phyloP scores from a whole-genome alignment of 805 yeast species.

The Wickerhamomyces rabaulensis region DNA sequence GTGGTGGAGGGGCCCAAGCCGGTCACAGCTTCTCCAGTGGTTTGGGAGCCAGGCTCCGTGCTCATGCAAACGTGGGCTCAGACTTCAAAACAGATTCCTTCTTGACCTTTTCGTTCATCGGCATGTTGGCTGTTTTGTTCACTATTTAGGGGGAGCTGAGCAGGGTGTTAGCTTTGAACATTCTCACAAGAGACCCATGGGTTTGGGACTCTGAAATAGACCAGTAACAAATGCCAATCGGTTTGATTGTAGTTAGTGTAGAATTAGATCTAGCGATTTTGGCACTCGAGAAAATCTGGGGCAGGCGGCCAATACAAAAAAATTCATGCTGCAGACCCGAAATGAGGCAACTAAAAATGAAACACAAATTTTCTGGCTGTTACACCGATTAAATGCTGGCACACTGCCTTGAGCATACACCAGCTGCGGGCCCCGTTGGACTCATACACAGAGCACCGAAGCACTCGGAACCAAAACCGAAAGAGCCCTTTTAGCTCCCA shows the following conservation, averaged over 20 bases:
- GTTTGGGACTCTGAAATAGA: no score
- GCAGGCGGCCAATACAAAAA: background rate
- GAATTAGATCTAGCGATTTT: no score
- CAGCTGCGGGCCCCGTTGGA: no score
- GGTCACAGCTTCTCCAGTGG: background rate
- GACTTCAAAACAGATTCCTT: background rate
- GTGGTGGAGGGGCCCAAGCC: background rate
- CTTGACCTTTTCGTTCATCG: background rate
- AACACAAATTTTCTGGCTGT: background rate
- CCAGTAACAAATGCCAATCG: background rate
- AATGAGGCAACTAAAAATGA: background rate
- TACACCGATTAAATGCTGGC: no score
- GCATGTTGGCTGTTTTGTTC: background rate
- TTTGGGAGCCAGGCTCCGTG: background rate
- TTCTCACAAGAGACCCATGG: no score
- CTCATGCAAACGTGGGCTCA: background rate
- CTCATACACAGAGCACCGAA: no score
- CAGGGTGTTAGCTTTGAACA: no score
- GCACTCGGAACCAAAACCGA: background rate
- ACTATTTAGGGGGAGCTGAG: background rate
- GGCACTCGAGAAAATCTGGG: background rate
- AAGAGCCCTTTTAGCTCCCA: background rate
- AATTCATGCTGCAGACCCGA: background rate
- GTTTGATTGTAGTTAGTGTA: background rate
- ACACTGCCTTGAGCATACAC: no score